phyloP scores from a whole-genome alignment of 192 early-diverging fungal genomes.

The Haplosporangium gracile region DNA sequence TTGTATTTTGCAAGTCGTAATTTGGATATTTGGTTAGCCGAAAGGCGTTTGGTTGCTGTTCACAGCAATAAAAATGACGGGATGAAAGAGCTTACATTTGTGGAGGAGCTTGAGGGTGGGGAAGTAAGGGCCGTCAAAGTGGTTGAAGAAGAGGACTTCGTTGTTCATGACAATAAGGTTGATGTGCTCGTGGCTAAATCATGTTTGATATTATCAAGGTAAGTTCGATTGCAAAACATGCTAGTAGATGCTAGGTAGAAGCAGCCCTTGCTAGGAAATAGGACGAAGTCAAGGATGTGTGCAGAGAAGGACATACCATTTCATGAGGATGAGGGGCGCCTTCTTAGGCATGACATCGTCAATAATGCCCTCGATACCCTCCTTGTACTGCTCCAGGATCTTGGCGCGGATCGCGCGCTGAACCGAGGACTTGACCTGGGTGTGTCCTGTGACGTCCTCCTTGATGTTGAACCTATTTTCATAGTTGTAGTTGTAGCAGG shows the following conservation, averaged over 20 bases:
- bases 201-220: background rate
- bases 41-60: too few species aligned
- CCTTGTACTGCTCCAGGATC: slow-evolving; percentile 91
- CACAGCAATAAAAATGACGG: too few species aligned
- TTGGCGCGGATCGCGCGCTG: slow-evolving; percentile 87
- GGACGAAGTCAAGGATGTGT: background rate
- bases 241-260: background rate
- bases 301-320: slow-evolving; percentile 70
- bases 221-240: background rate
- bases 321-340: slow-evolving; percentile 85
- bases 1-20: too few species aligned
- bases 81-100: slow-evolving; percentile 73
- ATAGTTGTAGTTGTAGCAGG: background rate
- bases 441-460: slow-evolving; percentile 87
- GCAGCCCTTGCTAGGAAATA: background rate
- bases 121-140: slow-evolving; percentile 92
- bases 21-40: too few species aligned
- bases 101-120: slow-evolving; percentile 92
- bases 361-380: slow-evolving; percentile 79
- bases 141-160: slow-evolving; percentile 93
- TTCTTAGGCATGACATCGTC: slow-evolving; percentile 99
- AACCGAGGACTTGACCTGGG: slow-evolving; percentile 92
- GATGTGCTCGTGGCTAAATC: slow-evolving; percentile 85
- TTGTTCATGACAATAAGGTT: slow-evolving; percentile 87
- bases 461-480: slow-evolving; percentile 75